These are phyloP conservation scores for Tuber borchii DNA, from an alignment of 495 filamentous ascomycete genomes.

Conservation along the genomic window DNA sequence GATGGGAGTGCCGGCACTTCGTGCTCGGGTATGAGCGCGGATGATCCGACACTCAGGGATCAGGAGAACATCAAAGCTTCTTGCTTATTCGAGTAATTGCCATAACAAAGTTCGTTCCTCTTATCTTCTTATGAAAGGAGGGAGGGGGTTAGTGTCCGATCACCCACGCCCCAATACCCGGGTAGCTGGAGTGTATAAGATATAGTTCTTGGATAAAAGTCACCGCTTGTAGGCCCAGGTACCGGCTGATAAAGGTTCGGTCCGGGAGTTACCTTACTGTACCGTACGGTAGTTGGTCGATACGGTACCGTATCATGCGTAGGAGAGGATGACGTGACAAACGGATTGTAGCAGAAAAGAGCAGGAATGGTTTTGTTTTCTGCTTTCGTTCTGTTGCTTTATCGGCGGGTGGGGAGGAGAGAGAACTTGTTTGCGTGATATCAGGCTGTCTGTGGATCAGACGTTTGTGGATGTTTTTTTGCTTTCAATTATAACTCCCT, in stretches of 20 bases:
- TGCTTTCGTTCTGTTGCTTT: neutral
- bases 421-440: neutral
- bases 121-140: no score
- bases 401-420: neutral
- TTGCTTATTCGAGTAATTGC: no score
- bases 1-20: no score
- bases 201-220: neutral
- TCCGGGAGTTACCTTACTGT: neutral
- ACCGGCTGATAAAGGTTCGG: neutral
- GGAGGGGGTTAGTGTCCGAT: no score
- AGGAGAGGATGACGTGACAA: neutral
- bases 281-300: neutral
- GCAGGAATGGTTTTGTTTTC: neutral
- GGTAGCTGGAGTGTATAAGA: no score
- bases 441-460: neutral
- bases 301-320: neutral
- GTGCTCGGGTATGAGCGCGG: no score
- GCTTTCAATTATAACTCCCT: conserved; percentile 1
- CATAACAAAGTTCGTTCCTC: no score
- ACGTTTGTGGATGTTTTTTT: neutral
- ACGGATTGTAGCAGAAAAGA: neutral
- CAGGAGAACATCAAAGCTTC: no score
- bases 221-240: no score
- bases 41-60: no score
- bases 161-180: no score